A percentile compares a stretch with the other conserved stretches of the same genome.
These are phyloP conservation scores for Lasiodiplodia citricola DNA, from an alignment of 2,329 filamentous ascomycete genomes.

Conservation along the genomic window DNA sequence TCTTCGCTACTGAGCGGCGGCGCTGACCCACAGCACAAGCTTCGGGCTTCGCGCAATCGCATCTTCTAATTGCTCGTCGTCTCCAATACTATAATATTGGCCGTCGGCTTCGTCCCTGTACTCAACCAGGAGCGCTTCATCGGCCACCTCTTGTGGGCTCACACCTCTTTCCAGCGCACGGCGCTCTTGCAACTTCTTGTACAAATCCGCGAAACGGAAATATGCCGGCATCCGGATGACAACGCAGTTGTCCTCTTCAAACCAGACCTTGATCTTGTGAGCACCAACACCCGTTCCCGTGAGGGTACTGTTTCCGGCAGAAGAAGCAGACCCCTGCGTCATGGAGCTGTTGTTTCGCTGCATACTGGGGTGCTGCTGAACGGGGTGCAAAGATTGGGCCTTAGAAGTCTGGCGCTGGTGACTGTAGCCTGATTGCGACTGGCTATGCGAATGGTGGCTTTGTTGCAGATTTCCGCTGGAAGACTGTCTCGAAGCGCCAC, in stretches of 20 bases:
- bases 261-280: conserved; percentile 94
- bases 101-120: conserved; percentile 86
- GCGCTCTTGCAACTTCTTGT: conserved; percentile 83
- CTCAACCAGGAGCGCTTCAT: conserved; percentile 76
- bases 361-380: conserved; percentile 34
- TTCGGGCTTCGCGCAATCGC: conserved; percentile 87
- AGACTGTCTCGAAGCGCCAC: conserved; percentile 44
- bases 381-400: conserved; percentile 33
- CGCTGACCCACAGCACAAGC: conserved; percentile 49
- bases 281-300: conserved; percentile 38
- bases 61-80: conserved; percentile 78
- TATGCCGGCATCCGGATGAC: conserved; percentile 86
- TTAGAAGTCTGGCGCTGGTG: conserved; percentile 47
- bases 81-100: conserved; percentile 75
- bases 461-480: conserved; percentile 37
- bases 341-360: conserved; percentile 44
- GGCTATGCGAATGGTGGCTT: conserved; percentile 23
- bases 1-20: not conserved
- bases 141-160: conserved; percentile 41
- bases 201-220: conserved; percentile 77
- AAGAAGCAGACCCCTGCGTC: conserved; percentile 39
- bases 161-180: conserved; percentile 68
- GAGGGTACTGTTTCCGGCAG: conserved; percentile 30
- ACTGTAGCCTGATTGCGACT: conserved; percentile 27
- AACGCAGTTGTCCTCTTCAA: conserved; percentile 82